These are phyloP conservation scores for Zoysia pacifica DNA, from an alignment of 176 grass and related monocot species.

Conservation along the genomic window DNA sequence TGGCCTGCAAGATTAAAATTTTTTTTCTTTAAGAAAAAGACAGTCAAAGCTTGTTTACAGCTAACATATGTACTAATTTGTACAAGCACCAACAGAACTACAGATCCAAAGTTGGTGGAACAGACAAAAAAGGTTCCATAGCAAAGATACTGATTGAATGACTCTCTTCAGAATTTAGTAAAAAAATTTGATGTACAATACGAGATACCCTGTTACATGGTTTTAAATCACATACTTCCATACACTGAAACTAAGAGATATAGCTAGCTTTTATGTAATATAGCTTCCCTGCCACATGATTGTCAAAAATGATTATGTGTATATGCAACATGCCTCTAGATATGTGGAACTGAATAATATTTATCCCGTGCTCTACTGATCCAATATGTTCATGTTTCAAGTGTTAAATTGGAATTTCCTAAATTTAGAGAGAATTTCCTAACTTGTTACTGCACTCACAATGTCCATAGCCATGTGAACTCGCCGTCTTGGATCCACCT, in stretches of 20 bases:
- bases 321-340: constrained; percentile 1
- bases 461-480: constrained; percentile 89
- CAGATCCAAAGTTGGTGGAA: background rate
- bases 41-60: background rate
- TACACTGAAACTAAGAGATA: background rate
- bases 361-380: constrained; percentile 10
- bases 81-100: background rate
- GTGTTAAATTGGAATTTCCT: background rate
- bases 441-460: constrained; percentile 49
- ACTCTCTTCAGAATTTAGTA: background rate
- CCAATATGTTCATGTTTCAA: background rate
- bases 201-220: constrained; percentile 5
- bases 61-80: background rate
- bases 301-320: constrained; percentile 9
- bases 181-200: constrained; percentile 11
- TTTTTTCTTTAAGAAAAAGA: constrained; percentile 3
- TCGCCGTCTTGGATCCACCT: constrained; percentile 71
- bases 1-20: constrained; percentile 53
- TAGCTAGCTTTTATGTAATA: constrained; percentile 5
- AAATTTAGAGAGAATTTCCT: constrained; percentile 1
- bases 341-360: constrained; percentile 9
- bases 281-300: background rate
- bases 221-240: constrained; percentile 4
- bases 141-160: constrained; percentile 14
- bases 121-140: constrained; percentile 2